phyloP scores from a whole-genome alignment of 1,284 basidiomycete genomes.

The Sphaerobolus stellatus region DNA sequence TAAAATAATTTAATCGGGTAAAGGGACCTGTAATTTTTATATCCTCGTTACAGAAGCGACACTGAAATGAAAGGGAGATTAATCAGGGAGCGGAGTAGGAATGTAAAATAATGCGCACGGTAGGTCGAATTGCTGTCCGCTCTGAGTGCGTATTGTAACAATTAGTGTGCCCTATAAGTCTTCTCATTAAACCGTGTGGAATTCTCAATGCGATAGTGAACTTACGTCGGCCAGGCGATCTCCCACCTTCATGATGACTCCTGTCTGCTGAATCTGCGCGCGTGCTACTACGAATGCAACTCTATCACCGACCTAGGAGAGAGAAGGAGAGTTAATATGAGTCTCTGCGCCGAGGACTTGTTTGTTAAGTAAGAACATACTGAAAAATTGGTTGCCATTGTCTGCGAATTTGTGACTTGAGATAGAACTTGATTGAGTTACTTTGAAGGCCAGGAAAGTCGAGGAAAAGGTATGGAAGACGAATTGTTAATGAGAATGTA shows the following conservation, averaged over 20 bases:
- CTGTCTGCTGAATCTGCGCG: conserved; percentile 1
- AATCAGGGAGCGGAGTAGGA: not conserved
- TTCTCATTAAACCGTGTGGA: not conserved
- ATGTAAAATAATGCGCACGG: not conserved
- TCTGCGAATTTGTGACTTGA: too few species aligned
- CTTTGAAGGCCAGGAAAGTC: too few species aligned
- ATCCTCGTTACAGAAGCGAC: not conserved
- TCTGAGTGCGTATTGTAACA: conserved; percentile 2
- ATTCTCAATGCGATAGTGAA: too few species aligned
- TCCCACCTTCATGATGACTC: not conserved
- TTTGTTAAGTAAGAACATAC: too few species aligned
- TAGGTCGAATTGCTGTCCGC: not conserved
- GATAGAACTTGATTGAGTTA: too few species aligned
- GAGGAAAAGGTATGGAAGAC: too few species aligned
- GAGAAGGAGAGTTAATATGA: not conserved
- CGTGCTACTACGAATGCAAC: conserved; percentile 4
- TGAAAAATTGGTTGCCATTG: too few species aligned
- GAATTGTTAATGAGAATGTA: too few species aligned
- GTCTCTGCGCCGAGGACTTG: too few species aligned
- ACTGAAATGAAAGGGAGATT: not conserved
- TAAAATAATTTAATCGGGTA: too few species aligned
- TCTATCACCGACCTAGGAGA: conserved; percentile 6
- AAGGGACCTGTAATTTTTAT: too few species aligned
- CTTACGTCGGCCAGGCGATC: conserved; percentile 8
- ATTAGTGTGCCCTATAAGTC: conserved; percentile 7